Conservation (phyloP, 441 rosid species). For the Euphorbia neoarborescens region DNA sequence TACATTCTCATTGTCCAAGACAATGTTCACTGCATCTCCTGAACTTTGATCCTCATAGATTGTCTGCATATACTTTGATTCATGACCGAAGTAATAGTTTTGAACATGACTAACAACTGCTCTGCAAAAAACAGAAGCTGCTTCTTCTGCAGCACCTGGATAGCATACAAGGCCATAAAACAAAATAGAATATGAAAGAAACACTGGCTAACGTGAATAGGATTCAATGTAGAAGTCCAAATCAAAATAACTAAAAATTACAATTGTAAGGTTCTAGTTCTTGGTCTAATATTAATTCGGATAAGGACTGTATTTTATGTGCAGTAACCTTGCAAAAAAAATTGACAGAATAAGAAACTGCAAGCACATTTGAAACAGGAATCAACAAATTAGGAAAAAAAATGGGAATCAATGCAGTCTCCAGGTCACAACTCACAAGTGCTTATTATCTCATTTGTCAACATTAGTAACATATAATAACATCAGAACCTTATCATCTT, state of each 20-base stretch:
- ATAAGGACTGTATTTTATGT: background rate
- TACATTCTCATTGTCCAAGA: constrained; percentile 52
- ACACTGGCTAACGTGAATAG: background rate
- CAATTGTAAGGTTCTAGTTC: background rate
- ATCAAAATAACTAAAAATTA: background rate
- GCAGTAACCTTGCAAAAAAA: background rate
- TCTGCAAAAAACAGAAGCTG: constrained; percentile 68
- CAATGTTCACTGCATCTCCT: constrained; percentile 31
- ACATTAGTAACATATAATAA: background rate
- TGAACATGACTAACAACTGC: constrained; percentile 71
- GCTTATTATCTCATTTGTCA: background rate
- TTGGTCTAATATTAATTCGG: background rate
- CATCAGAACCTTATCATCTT: background rate
- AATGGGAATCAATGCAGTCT: background rate
- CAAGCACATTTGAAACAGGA: background rate
- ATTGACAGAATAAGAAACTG: background rate
- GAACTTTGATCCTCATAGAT: constrained; percentile 51
- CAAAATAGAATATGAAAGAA: background rate
- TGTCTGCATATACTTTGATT: constrained; percentile 30
- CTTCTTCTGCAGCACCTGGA: constrained; percentile 87
- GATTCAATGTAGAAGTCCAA: background rate
- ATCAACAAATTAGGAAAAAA: background rate
- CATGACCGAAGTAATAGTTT: constrained; percentile 54
- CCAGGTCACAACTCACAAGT: background rate
- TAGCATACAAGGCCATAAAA: background rate